Evolutionary conservation across 495 filamentous ascomycete species (phyloP).

Genomic region (Hypoxylon lenormandii): DNA sequence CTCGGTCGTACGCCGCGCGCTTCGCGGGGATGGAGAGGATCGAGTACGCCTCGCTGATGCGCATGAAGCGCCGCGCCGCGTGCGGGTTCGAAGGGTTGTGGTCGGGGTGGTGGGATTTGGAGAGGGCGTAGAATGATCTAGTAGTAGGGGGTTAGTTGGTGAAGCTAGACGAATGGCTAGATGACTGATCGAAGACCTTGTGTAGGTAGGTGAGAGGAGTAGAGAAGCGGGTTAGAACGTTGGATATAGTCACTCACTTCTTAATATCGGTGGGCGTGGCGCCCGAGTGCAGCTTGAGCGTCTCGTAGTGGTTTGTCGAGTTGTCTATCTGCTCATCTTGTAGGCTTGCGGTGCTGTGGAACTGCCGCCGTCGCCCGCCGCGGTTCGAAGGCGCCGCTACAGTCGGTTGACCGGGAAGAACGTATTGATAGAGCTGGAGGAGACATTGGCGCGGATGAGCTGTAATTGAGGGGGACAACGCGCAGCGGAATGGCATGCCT

Average conservation of each 20-base stretch:
- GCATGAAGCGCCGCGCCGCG: slow-evolving; percentile 81
- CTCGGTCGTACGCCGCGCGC: slow-evolving; percentile 82
- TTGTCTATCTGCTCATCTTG: slow-evolving; percentile 49
- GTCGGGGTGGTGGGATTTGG: slow-evolving; percentile 94
- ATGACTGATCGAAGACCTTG: background rate
- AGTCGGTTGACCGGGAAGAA: background rate
- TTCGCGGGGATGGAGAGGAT: slow-evolving; percentile 76
- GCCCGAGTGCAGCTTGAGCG: slow-evolving; percentile 74
- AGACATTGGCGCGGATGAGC: slow-evolving; percentile 32
- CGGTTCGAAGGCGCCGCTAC: background rate
- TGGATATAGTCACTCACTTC: slow-evolving; percentile 65
- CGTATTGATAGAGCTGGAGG: slow-evolving; percentile 5
- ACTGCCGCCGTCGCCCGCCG: slow-evolving; percentile 4
- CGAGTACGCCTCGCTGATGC: slow-evolving; percentile 87
- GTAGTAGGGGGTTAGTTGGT: slow-evolving; percentile 12
- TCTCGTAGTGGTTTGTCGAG: slow-evolving; percentile 78
- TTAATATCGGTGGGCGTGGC: slow-evolving; percentile 85
- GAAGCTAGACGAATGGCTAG: too few species aligned
- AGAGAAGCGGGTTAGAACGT: background rate
- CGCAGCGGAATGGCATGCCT: slow-evolving; percentile 42
- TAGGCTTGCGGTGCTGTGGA: slow-evolving; percentile 30
- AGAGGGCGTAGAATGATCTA: slow-evolving; percentile 91
- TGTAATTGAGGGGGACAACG: slow-evolving; percentile 25
- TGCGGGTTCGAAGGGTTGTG: slow-evolving; percentile 80
- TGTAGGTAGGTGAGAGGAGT: slow-evolving; percentile 7